These are phyloP conservation scores for Blepharisma stoltei DNA, from an alignment of 73 alveolate species.

Conservation along the genomic window DNA sequence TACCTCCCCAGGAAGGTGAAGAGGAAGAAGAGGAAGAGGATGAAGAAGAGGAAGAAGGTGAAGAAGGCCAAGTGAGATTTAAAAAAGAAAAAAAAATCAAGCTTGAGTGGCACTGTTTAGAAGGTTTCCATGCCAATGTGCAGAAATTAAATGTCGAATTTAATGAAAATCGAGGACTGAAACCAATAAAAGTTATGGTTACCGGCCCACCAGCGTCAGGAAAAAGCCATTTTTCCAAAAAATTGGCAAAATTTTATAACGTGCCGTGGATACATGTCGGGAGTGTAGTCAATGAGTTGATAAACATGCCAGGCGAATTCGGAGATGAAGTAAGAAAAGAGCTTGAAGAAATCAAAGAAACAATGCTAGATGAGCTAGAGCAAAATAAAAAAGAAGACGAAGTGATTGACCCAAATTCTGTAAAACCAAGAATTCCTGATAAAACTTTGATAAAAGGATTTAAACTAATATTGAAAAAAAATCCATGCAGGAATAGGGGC, in stretches of 20 bases:
- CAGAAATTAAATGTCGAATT: slow-evolving; percentile 62
- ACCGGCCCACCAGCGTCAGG: slow-evolving; percentile 94
- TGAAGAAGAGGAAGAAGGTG: slow-evolving; percentile 32
- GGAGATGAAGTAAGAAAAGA: slow-evolving; percentile 67
- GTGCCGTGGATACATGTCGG: slow-evolving; percentile 75
- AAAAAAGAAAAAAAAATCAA: slow-evolving; percentile 43
- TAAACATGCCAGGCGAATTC: slow-evolving; percentile 25
- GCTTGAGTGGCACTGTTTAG: slow-evolving; percentile 79
- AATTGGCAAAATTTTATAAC: slow-evolving; percentile 66
- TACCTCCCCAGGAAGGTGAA: slow-evolving; percentile 18
- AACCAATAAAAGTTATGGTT: slow-evolving; percentile 62
- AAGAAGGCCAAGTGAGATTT: slow-evolving; percentile 15
- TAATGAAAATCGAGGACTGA: slow-evolving; percentile 64
- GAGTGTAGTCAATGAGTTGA: slow-evolving; percentile 54
- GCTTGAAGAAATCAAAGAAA: slow-evolving; percentile 36
- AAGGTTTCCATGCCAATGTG: slow-evolving; percentile 54
- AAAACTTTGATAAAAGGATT: slow-evolving; percentile 67
- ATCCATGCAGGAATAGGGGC: slow-evolving; percentile 88
- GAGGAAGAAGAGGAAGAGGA: slow-evolving; percentile 6
- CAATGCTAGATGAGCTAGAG: slow-evolving; percentile 25
- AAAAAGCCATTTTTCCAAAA: slow-evolving; percentile 62
- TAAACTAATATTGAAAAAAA: slow-evolving; percentile 61
- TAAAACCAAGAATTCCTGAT: slow-evolving; percentile 58
- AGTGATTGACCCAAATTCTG: slow-evolving; percentile 11
- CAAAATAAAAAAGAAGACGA: slow-evolving; percentile 20